Percentiles rank a stretch among this genome's conserved stretches.
These are phyloP conservation scores for Serendipita sp. DNA, from an alignment of 768 basidiomycete genomes.

Conservation along the genomic window DNA sequence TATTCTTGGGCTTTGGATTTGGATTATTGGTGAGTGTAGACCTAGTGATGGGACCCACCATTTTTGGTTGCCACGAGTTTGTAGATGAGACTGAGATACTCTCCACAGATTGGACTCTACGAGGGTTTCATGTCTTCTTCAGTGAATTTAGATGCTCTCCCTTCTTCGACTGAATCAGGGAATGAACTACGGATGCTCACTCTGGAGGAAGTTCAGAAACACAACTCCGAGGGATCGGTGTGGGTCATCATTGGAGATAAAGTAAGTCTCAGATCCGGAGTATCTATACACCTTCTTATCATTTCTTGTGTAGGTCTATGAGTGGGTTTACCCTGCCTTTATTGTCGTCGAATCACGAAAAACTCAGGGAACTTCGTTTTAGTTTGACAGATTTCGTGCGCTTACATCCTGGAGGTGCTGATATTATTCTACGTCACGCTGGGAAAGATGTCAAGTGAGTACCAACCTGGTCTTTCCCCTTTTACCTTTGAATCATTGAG, in stretches of 20 bases:
- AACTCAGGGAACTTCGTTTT: too few relatives aligned
- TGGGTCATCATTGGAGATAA: constrained; percentile 53
- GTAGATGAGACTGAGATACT: too few relatives aligned
- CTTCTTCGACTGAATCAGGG: background rate
- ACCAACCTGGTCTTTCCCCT: too few relatives aligned
- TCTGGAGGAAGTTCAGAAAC: constrained; percentile 23
- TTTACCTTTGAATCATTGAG: too few relatives aligned
- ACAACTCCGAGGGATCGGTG: constrained; percentile 39
- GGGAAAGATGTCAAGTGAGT: constrained; percentile 54
- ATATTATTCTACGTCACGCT: constrained; percentile 45
- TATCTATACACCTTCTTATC: background rate
- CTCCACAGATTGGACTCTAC: too few relatives aligned
- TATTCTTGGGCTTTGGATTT: too few relatives aligned
- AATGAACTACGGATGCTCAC: background rate
- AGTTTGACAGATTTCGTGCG: constrained; percentile 18
- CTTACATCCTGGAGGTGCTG: constrained; percentile 70
- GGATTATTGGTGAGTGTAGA: too few relatives aligned
- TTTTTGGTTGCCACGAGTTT: too few relatives aligned
- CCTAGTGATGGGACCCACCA: too few relatives aligned
- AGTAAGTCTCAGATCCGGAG: background rate
- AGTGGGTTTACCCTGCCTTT: background rate
- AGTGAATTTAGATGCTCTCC: too few relatives aligned
- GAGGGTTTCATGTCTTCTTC: too few relatives aligned
- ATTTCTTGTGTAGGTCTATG: background rate
- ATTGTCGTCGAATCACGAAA: background rate